These are phyloP conservation scores for Apiospora hydei DNA, from an alignment of 2,329 filamentous ascomycete species.

Conservation along the genomic window DNA sequence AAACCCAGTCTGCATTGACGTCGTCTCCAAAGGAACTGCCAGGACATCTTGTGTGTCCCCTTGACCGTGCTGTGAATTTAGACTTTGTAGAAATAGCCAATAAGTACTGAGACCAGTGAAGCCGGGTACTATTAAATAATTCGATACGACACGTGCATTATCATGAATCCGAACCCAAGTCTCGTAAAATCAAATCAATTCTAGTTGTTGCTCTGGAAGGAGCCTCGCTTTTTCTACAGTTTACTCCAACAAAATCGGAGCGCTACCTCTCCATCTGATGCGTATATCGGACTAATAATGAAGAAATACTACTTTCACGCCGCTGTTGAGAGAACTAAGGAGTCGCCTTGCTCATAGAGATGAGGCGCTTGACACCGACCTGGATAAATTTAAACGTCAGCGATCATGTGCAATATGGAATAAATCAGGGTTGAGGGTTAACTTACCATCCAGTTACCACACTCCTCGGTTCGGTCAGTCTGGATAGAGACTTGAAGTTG, in stretches of 20 bases:
- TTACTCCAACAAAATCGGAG: constrained; percentile 18
- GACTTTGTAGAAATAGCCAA: no score
- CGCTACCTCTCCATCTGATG: constrained; percentile 18
- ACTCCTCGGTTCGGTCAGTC: constrained; percentile 79
- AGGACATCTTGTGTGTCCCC: no score
- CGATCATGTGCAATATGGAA: constrained; percentile 26
- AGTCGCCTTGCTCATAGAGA: constrained; percentile 81
- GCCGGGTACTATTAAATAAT: no score
- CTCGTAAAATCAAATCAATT: constrained; percentile 17
- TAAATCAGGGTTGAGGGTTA: constrained; percentile 29
- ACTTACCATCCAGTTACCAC: constrained; percentile 87
- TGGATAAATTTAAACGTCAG: constrained; percentile 52
- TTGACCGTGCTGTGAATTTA: no score
- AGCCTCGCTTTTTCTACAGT: constrained; percentile 22
- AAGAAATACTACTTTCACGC: neutral
- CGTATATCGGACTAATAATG: neutral
- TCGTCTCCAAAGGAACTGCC: no score
- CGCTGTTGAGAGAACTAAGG: constrained; percentile 49
- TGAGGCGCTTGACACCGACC: constrained; percentile 79
- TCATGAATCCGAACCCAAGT: neutral
- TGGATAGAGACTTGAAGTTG: constrained; percentile 78
- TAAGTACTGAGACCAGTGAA: no score
- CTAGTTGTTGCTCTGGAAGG: constrained; percentile 4
- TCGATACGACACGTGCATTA: neutral
- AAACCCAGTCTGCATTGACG: no score